These are phyloP conservation scores for Ogataea glucozyma DNA, from an alignment of 805 yeast genomes.

Conservation along the genomic window DNA sequence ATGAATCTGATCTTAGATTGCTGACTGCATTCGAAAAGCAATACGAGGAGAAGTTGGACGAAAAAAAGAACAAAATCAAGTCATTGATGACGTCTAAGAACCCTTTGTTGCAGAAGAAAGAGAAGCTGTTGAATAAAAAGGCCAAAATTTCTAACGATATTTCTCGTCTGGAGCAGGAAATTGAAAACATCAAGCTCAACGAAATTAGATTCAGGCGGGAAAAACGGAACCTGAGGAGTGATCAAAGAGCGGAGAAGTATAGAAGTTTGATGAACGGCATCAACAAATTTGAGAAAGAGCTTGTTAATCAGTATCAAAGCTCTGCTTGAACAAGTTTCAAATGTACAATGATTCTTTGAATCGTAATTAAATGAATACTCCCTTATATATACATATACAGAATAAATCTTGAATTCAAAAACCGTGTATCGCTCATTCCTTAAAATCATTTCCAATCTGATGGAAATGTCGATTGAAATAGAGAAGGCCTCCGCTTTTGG, in stretches of 20 bases:
- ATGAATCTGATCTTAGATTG: constrained; percentile 37
- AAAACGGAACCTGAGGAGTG: constrained; percentile 25
- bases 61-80: constrained; percentile 25
- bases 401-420: neutral
- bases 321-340: neutral
- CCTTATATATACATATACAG: constrained; percentile 2
- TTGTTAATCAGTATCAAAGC: constrained; percentile 15
- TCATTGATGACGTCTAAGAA: constrained; percentile 33
- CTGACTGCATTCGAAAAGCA: constrained; percentile 35
- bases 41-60: constrained; percentile 28
- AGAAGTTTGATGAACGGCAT: constrained; percentile 27
- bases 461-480: constrained; percentile 67
- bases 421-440: constrained; percentile 11
- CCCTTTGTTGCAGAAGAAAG: constrained; percentile 35
- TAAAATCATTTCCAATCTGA: constrained; percentile 32
- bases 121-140: constrained; percentile 34
- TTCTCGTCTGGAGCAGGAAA: constrained; percentile 24
- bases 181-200: constrained; percentile 28
- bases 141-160: constrained; percentile 32
- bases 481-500: constrained; percentile 60
- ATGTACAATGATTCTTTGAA: neutral
- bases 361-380: constrained; percentile 1
- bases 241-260: constrained; percentile 29
- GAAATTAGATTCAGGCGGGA: constrained; percentile 26
- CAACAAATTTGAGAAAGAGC: constrained; percentile 27